phyloP scores from a whole-genome alignment of 192 early-diverging fungal species.

The Coemansia reversa region DNA sequence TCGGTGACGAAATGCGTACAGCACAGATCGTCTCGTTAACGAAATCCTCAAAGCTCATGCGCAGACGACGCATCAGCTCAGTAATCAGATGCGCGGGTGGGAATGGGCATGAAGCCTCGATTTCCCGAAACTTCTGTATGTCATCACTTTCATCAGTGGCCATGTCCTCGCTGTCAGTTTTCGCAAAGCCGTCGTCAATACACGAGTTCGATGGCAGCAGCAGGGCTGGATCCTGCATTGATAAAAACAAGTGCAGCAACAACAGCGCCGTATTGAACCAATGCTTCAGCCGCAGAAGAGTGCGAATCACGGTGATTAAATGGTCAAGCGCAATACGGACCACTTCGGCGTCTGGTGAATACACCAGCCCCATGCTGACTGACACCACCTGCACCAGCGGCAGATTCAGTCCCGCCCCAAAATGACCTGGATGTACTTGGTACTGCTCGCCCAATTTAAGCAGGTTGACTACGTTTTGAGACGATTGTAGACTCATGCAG shows the following conservation, averaged over 20 bases:
- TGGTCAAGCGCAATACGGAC: slow-evolving; percentile 45
- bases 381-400: slow-evolving; percentile 48
- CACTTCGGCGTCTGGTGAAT: slow-evolving; percentile 46
- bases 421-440: slow-evolving; percentile 45
- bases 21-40: slow-evolving; percentile 49
- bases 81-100: slow-evolving; percentile 39
- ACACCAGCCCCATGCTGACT: slow-evolving; percentile 47
- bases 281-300: slow-evolving; percentile 48
- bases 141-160: neutral
- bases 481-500: slow-evolving; percentile 53
- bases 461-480: slow-evolving; percentile 50
- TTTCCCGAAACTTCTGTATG: slow-evolving; percentile 6
- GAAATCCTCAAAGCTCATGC: slow-evolving; percentile 49
- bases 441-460: slow-evolving; percentile 47
- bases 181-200: neutral
- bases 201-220: slow-evolving; percentile 30
- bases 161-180: neutral
- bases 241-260: slow-evolving; percentile 45
- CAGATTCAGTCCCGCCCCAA: slow-evolving; percentile 45
- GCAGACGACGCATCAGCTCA: slow-evolving; percentile 47
- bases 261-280: slow-evolving; percentile 56
- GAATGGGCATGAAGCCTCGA: slow-evolving; percentile 44
- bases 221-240: slow-evolving; percentile 49
- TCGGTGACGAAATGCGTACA: slow-evolving; percentile 40
- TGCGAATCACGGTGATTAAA: slow-evolving; percentile 43